These are phyloP conservation scores for Withania somnifera DNA, from an alignment of 305 asterid genomes.

Conservation along the genomic window DNA sequence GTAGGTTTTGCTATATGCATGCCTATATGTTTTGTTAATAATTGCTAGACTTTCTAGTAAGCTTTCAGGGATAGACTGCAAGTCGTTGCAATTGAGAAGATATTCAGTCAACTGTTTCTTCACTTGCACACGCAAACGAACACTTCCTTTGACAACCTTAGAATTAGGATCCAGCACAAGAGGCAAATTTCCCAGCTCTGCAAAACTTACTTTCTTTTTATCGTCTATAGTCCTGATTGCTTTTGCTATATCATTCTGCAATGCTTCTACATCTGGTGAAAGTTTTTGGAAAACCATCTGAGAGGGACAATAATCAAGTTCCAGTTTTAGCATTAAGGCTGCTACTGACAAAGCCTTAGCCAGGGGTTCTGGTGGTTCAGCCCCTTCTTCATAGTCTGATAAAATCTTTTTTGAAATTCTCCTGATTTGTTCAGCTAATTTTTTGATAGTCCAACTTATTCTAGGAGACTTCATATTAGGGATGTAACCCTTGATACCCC, in stretches of 20 bases:
- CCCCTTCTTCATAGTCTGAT: slow-evolving; percentile 24
- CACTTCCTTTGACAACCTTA: slow-evolving; percentile 18
- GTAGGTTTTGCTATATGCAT: slow-evolving; percentile 12
- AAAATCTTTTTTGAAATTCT: slow-evolving; percentile 37
- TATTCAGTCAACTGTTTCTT: slow-evolving; percentile 58
- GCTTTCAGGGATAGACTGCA: slow-evolving; percentile 40
- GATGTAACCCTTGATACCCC: slow-evolving; percentile 27
- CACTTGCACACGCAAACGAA: slow-evolving; percentile 34
- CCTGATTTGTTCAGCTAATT: slow-evolving; percentile 21
- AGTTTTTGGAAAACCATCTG: slow-evolving; percentile 35
- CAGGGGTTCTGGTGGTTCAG: slow-evolving; percentile 40
- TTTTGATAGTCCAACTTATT: slow-evolving; percentile 11
- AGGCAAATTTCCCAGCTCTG: slow-evolving; percentile 39
- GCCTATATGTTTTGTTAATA: slow-evolving; percentile 31
- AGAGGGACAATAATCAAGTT: slow-evolving; percentile 23
- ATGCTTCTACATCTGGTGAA: slow-evolving; percentile 49
- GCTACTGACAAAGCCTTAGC: slow-evolving; percentile 64
- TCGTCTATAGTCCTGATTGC: slow-evolving; percentile 36
- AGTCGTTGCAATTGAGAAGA: slow-evolving; percentile 68
- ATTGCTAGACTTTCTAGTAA: slow-evolving; percentile 37
- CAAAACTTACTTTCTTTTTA: slow-evolving; percentile 18
- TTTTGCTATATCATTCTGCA: slow-evolving; percentile 61
- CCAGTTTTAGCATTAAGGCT: slow-evolving; percentile 42
- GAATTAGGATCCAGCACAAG: slow-evolving; percentile 29
- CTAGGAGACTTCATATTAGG: slow-evolving; percentile 21